Conservation (phyloP, 805 yeast genomes). For the Wickerhamiella domercqiae region DNA sequence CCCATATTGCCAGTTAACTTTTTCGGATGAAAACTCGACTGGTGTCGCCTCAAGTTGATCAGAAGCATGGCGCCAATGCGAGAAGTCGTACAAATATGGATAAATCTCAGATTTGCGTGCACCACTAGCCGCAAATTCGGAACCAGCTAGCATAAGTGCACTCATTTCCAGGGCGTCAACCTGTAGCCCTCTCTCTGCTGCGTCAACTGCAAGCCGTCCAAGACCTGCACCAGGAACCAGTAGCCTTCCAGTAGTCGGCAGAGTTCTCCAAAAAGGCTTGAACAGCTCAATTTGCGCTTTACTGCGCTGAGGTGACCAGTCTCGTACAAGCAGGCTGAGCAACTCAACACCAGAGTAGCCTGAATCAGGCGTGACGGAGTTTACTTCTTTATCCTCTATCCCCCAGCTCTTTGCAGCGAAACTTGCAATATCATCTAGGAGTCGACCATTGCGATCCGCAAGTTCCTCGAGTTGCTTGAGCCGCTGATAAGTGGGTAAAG, state of each 20-base stretch:
- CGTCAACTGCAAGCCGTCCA: constrained; percentile 59
- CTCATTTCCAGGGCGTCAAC: constrained; percentile 70
- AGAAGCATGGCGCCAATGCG: constrained; percentile 38
- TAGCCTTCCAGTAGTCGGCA: constrained; percentile 23
- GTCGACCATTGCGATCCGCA: constrained; percentile 32
- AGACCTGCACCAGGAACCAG: constrained; percentile 82
- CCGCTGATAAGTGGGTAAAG: constrained; percentile 38
- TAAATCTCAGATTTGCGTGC: constrained; percentile 12
- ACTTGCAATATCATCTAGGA: constrained; percentile 34
- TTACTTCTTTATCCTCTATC: constrained; percentile 32
- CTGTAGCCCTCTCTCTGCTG: background rate
- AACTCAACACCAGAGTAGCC: constrained; percentile 24
- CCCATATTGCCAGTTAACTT: constrained; percentile 25
- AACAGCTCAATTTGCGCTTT: constrained; percentile 26
- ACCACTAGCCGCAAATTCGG: constrained; percentile 15
- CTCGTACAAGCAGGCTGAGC: constrained; percentile 62
- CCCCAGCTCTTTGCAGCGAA: constrained; percentile 25
- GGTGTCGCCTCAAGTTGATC: constrained; percentile 31
- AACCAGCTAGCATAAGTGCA: constrained; percentile 53
- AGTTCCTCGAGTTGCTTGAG: constrained; percentile 34
- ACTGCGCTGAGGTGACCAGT: constrained; percentile 37
- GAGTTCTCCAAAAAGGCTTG: constrained; percentile 32
- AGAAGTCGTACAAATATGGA: constrained; percentile 44
- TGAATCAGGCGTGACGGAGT: constrained; percentile 23
- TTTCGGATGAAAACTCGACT: constrained; percentile 3